phyloP scores from a whole-genome alignment of 2,329 filamentous ascomycete species.

The Fusarium bulbicola region DNA sequence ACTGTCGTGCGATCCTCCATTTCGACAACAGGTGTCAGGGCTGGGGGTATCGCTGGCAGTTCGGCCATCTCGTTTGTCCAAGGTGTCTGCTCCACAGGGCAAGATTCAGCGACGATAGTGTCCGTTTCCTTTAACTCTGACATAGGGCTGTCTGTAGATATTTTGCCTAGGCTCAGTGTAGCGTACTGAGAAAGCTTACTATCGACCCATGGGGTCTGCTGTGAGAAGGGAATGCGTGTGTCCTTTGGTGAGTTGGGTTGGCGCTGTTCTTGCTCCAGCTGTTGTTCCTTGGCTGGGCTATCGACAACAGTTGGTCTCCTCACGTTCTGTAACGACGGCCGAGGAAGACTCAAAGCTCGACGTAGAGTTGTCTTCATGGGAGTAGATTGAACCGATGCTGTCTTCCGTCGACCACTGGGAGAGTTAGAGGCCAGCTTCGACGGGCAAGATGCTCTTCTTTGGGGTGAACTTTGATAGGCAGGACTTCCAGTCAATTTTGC shows the following conservation, averaged over 20 bases:
- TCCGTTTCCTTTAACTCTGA: background rate
- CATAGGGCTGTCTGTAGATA: background rate
- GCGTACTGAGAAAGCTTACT: conserved; percentile 35
- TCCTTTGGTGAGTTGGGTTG: background rate
- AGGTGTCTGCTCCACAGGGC: conserved; percentile 32
- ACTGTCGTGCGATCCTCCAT: background rate
- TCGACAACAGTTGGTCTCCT: background rate
- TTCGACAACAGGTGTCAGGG: background rate
- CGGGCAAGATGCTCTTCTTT: background rate
- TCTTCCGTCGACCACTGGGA: background rate
- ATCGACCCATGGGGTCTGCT: conserved; percentile 41
- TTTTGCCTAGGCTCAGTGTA: conserved; percentile 1
- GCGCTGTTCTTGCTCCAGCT: background rate
- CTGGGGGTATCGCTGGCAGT: background rate
- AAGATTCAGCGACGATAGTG: background rate
- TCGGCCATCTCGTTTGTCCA: conserved; percentile 23
- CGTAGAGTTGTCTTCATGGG: background rate
- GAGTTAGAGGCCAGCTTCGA: background rate
- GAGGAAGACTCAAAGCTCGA: background rate
- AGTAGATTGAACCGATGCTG: background rate
- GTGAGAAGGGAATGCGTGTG: conserved; percentile 27
- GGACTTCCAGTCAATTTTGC: conserved; percentile 12
- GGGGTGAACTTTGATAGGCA: background rate
- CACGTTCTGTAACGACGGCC: background rate
- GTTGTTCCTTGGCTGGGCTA: background rate